Conservation (phyloP, 768 basidiomycete genomes). For the Russula olivacea region DNA sequence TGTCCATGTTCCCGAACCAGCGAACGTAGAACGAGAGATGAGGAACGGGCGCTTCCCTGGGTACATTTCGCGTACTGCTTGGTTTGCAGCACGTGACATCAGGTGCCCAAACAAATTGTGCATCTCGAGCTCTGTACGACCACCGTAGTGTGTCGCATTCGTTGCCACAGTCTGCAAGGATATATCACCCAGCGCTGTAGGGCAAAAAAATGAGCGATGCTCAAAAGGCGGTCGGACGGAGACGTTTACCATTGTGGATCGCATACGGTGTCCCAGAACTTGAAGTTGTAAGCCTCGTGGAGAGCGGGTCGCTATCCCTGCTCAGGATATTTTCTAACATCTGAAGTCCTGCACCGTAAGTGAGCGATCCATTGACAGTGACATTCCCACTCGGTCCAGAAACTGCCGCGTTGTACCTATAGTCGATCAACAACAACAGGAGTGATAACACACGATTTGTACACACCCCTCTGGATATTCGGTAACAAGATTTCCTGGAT, state of each 20-base stretch:
- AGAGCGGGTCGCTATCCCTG: slow-evolving; percentile 22
- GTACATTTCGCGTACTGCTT: slow-evolving; percentile 48
- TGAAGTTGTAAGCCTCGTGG: slow-evolving; percentile 42
- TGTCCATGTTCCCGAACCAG: slow-evolving; percentile 62
- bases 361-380: slow-evolving; percentile 59
- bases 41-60: slow-evolving; percentile 64
- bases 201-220: not conserved
- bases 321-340: slow-evolving; percentile 4
- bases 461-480: slow-evolving; percentile 67
- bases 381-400: slow-evolving; percentile 72
- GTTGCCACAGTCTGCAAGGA: slow-evolving; percentile 54
- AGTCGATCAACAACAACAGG: not conserved
- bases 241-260: slow-evolving; percentile 58
- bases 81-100: slow-evolving; percentile 62
- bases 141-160: slow-evolving; percentile 63
- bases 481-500: slow-evolving; percentile 45
- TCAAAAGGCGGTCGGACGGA: not conserved
- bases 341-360: slow-evolving; percentile 37
- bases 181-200: slow-evolving; percentile 46
- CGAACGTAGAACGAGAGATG: slow-evolving; percentile 64
- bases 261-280: slow-evolving; percentile 57
- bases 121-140: slow-evolving; percentile 56
- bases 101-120: slow-evolving; percentile 70
- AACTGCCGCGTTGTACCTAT: slow-evolving; percentile 54
- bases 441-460: not conserved